Percentiles rank a stretch among this genome's conserved stretches.
Conservation (phyloP, 371 early-diverging fungal species). For the Mortierella sp. region DNA sequence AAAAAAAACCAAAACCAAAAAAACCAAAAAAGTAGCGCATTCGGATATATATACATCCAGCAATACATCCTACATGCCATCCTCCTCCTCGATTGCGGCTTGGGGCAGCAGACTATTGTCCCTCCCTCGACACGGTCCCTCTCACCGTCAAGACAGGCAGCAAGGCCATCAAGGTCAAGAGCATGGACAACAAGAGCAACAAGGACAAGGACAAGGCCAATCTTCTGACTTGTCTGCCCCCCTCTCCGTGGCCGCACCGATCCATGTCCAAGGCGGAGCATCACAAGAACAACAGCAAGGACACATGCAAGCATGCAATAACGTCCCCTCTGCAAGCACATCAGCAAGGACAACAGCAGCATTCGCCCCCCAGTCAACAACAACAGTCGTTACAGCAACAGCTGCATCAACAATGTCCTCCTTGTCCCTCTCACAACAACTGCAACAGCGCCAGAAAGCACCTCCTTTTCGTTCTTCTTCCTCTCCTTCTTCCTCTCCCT, state of each 20-base stretch:
- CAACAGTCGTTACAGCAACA: background rate
- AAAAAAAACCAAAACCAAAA: too few species aligned
- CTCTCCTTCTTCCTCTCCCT: background rate
- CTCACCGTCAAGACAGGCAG: background rate
- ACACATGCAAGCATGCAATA: background rate
- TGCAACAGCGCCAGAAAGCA: background rate
- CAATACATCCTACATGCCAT: conserved; percentile 18
- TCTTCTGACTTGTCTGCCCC: background rate
- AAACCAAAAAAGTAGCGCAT: conserved; percentile 7
- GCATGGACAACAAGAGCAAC: background rate
- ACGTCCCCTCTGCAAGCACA: too few species aligned
- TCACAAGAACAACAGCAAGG: too few species aligned
- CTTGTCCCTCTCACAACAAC: background rate
- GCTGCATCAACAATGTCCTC: background rate
- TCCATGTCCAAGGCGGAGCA: background rate
- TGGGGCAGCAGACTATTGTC: conserved; percentile 20
- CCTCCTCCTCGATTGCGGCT: conserved; percentile 25
- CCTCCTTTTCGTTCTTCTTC: conserved; percentile 12
- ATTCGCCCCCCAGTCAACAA: too few species aligned
- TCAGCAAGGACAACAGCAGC: too few species aligned
- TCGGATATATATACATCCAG: background rate
- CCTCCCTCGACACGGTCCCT: conserved; percentile 10
- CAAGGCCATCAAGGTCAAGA: background rate
- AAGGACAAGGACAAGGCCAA: background rate
- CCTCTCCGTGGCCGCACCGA: background rate